These are phyloP conservation scores for Phytophthora hibernalis DNA, from an alignment of 352 stramenopile genomes.

Conservation along the genomic window DNA sequence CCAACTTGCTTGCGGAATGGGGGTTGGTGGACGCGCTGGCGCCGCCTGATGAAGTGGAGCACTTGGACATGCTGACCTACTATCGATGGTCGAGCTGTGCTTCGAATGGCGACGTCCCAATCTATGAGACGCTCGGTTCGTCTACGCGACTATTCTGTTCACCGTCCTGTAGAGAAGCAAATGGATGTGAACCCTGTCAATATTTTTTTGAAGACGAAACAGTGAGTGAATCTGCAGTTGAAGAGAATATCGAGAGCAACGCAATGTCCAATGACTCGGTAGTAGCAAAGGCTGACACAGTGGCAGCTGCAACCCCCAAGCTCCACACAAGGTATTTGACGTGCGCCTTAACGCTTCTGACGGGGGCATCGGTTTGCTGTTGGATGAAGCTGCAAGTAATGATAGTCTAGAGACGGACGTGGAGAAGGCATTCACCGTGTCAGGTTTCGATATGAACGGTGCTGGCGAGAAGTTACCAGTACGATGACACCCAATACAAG, in stretches of 20 bases:
- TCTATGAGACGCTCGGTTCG: slow-evolving; percentile 65
- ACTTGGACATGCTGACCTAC: no score
- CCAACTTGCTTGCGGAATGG: no score
- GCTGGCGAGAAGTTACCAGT: slow-evolving; percentile 68
- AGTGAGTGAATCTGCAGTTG: slow-evolving; percentile 5
- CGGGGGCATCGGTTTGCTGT: slow-evolving; percentile 71
- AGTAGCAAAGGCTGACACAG: slow-evolving; percentile 5
- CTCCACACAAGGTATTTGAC: slow-evolving; percentile 53
- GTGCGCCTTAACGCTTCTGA: slow-evolving; percentile 71
- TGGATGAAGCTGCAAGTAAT: slow-evolving; percentile 43
- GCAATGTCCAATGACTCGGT: neutral
- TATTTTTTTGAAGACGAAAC: slow-evolving; percentile 69
- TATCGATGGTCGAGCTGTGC: slow-evolving; percentile 36
- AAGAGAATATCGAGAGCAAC: slow-evolving; percentile 11
- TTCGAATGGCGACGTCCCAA: slow-evolving; percentile 61
- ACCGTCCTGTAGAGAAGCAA: slow-evolving; percentile 32
- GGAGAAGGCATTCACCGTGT: slow-evolving; percentile 55
- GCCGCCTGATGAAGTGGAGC: no score
- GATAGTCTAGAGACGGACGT: neutral
- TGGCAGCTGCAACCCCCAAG: slow-evolving; percentile 9
- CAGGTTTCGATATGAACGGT: slow-evolving; percentile 71
- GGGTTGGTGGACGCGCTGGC: no score
- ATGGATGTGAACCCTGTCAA: slow-evolving; percentile 68
- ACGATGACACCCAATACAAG: no score
- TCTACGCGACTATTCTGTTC: slow-evolving; percentile 67